Conservation (phyloP, 1,284 basidiomycete genomes). For the Mixia osmundae region DNA sequence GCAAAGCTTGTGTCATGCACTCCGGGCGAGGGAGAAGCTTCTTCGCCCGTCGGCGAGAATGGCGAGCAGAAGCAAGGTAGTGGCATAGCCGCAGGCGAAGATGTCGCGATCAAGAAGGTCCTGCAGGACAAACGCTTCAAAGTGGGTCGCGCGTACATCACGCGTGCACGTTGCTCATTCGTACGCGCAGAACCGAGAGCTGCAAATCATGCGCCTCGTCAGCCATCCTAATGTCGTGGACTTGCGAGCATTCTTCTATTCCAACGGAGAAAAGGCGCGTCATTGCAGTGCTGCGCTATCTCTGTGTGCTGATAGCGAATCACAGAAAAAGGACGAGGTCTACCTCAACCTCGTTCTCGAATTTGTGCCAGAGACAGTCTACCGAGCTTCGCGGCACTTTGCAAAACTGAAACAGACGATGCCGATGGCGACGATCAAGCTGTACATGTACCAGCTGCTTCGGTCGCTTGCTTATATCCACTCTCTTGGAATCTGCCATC, state of each 20-base stretch:
- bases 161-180: neutral
- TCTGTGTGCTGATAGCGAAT: too few species aligned
- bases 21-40: neutral
- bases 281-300: too few species aligned
- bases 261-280: conserved; percentile 76
- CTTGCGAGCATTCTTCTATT: conserved; percentile 95
- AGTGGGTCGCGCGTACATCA: conserved; percentile 32
- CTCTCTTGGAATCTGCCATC: conserved; percentile 59
- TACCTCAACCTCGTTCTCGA: conserved; percentile 98
- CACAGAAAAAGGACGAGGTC: conserved; percentile 82
- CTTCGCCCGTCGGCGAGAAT: conserved; percentile 3
- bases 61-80: conserved; percentile 8
- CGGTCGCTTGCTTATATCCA: conserved; percentile 95
- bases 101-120: conserved; percentile 99
- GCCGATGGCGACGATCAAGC: conserved; percentile 97
- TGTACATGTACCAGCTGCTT: conserved; percentile 63
- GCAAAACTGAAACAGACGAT: conserved; percentile 99
- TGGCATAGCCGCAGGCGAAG: conserved; percentile 31
- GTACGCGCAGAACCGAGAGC: conserved; percentile 65
- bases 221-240: conserved; percentile 96
- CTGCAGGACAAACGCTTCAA: conserved; percentile 99
- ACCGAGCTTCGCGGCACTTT: conserved; percentile 94
- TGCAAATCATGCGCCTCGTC: conserved; percentile 98
- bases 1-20: conserved; percentile 26
- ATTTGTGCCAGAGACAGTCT: conserved; percentile 98